Conservation (phyloP, 2,329 filamentous ascomycete species). For the Curvularia sp. region DNA sequence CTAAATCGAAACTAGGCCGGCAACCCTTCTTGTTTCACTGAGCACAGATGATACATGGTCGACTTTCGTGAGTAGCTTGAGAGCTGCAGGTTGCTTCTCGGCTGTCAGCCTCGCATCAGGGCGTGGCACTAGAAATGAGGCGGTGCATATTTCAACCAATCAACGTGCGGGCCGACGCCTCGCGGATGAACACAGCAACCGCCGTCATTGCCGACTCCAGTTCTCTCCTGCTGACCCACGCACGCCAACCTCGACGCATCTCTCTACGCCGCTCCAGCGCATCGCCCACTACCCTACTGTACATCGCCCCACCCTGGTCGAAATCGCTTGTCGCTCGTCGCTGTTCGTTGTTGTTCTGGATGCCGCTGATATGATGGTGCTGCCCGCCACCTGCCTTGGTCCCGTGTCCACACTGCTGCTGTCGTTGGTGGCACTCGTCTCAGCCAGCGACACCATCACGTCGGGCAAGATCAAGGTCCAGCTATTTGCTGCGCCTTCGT, state of each 20-base stretch:
- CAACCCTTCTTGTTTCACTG: background rate
- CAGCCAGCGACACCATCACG: conserved; percentile 31
- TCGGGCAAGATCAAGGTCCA: conserved; percentile 44
- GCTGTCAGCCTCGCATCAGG: background rate
- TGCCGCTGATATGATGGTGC: conserved; percentile 20
- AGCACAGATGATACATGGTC: background rate
- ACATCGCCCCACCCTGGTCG: background rate
- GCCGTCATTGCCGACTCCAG: conserved; percentile 4
- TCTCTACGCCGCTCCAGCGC: background rate
- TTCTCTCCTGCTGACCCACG: conserved; percentile 13
- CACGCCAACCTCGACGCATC: background rate
- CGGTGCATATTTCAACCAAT: background rate
- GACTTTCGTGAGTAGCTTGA: no score
- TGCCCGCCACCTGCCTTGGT: conserved; percentile 10
- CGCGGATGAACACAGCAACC: background rate
- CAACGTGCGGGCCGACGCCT: background rate
- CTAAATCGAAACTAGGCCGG: no score
- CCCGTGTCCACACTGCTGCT: conserved; percentile 11
- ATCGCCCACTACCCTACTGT: background rate
- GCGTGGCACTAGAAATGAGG: background rate
- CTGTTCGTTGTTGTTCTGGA: conserved; percentile 1
- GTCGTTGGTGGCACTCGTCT: conserved; percentile 10
- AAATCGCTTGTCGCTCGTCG: background rate
- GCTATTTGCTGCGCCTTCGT: conserved; percentile 44
- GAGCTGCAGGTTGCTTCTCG: no score